Percentiles rank a stretch among this genome's conserved stretches.
These are phyloP conservation scores for Tuber microsphaerosporum DNA, from an alignment of 495 filamentous ascomycete species.

Conservation along the genomic window DNA sequence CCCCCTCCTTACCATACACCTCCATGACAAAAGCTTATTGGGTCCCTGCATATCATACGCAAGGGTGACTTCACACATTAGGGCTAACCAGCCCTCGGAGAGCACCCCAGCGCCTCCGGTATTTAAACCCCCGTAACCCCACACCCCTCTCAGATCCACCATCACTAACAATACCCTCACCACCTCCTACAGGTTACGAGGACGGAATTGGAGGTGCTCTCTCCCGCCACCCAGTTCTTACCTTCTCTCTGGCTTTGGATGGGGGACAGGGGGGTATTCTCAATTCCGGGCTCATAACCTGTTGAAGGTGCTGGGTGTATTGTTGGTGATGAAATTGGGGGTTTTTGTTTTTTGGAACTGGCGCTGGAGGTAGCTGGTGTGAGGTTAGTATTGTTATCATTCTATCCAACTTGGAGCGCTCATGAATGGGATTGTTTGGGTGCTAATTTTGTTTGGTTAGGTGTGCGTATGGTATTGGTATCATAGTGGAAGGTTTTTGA, in stretches of 20 bases:
- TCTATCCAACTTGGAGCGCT: not conserved
- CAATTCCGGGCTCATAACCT: constrained; percentile 1
- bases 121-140: not conserved
- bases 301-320: not conserved
- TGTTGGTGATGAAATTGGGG: not conserved
- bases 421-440: not conserved
- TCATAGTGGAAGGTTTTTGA: not conserved
- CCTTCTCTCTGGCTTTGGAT: not conserved
- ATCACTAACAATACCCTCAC: not conserved
- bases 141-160: not conserved
- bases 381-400: not conserved
- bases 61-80: not conserved
- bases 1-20: not conserved
- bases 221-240: not conserved
- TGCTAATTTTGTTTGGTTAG: not conserved
- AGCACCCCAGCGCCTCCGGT: not conserved
- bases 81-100: not conserved
- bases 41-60: not conserved
- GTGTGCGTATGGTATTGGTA: not conserved
- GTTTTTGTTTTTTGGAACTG: not conserved
- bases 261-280: not conserved
- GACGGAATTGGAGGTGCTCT: not conserved
- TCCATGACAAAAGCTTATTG: not conserved
- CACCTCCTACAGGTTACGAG: not conserved
- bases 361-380: not conserved